These are phyloP conservation scores for Globisporangium barbulae DNA, from an alignment of 352 stramenopile genomes.

Conservation along the genomic window DNA sequence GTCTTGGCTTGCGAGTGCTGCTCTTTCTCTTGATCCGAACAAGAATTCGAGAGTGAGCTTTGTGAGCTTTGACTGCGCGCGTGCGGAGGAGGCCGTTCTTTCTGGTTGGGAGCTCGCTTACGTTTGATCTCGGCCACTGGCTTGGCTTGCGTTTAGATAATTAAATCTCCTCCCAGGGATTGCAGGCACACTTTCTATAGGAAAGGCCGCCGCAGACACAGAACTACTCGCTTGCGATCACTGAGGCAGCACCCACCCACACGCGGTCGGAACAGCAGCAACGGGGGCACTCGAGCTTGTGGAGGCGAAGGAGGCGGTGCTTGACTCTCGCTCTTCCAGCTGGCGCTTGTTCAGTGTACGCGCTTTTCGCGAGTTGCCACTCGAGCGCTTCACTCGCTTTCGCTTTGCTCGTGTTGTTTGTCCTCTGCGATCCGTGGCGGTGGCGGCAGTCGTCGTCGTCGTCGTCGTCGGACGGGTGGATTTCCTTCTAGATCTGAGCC, in stretches of 20 bases:
- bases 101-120: not conserved
- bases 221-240: not conserved
- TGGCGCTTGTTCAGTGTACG: not conserved
- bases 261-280: no score
- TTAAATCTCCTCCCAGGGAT: not conserved
- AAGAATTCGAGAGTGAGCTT: slow-evolving; percentile 4
- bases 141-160: not conserved
- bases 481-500: slow-evolving; percentile 9
- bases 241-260: no score
- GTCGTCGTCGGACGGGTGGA: not conserved
- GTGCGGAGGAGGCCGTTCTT: not conserved
- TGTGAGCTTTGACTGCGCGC: not conserved
- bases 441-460: no score
- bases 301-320: not conserved
- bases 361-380: not conserved
- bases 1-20: not conserved
- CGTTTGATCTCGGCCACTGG: no score
- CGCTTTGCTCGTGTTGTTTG: not conserved
- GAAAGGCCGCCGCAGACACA: slow-evolving; percentile 1
- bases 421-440: not conserved
- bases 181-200: not conserved
- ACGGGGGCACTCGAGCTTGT: not conserved
- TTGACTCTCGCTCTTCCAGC: not conserved
- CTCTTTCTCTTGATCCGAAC: not conserved
- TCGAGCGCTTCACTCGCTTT: not conserved